Base-by-base conservation (phyloP, 2,329 filamentous ascomycete genomes). In the Fonsecaea multimorphosa region DNA sequence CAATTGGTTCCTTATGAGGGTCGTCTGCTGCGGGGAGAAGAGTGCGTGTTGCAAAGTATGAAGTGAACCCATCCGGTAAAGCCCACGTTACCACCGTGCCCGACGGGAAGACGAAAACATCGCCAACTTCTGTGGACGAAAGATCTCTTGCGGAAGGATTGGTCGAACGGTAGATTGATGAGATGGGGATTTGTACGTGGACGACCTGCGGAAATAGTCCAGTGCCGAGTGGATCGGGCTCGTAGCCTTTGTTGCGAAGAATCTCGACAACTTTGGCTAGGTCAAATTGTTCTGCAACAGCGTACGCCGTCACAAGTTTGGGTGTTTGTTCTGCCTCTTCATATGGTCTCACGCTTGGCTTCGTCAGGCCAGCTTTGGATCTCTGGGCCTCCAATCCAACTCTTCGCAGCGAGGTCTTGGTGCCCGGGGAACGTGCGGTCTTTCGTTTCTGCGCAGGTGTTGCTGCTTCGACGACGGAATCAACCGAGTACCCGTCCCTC, bases 31-130 rank as follows among this genome's bases (percentile, higher is more conserved):
- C 93, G 0, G 88, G 85, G 22, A 91, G 84, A 12, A 98, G 83
- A 34, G 90, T 88, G 63, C 85, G 86, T 8, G 91, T 91, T 4
- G 91, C 89, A 27, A 93, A 80, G 56, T 85, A 85, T 22, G 84
- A 84, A 16, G 93, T 89, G 19, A 92, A 86, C 64, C 90, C 87
- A 67, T 92, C 86, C 0, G 92, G 89, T 1, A 97, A 83, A 4
- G 91, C 91, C 95, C 95, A 99, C 27, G 92, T 90, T 5, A 98
- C 95, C 7, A 98, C 86, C 12, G 93, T 96, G 11, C 95, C 95
- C 0, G 93, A 97, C 8, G 94, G 93, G 71, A 99, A 99, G 63
- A 99, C 89, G 75, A 98, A 98, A 58, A 98, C 87, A 78, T 99
- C 95, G 36, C 93, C 93, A 64, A 87, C 77, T 74, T 82, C 82